These are phyloP conservation scores for Fusarium udum DNA, from an alignment of 2,329 filamentous ascomycete species.

Conservation along the genomic window DNA sequence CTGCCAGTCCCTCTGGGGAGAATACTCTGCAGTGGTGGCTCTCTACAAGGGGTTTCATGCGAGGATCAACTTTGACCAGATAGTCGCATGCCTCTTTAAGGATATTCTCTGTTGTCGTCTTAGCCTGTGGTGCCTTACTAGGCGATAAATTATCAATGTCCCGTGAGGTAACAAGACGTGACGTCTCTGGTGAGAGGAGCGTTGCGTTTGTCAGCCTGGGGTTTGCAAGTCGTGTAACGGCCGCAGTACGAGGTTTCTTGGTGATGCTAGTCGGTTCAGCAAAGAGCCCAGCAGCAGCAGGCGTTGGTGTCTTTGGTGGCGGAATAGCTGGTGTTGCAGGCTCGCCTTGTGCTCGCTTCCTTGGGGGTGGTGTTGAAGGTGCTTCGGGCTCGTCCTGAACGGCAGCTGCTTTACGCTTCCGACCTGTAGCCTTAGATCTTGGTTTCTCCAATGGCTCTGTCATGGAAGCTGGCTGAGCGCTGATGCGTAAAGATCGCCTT, in stretches of 20 bases:
- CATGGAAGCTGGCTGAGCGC: constrained; percentile 34
- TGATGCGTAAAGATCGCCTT: constrained; percentile 55
- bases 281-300: constrained; percentile 55
- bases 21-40: constrained; percentile 82
- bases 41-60: constrained; percentile 76
- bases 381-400: constrained; percentile 35
- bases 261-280: constrained; percentile 44
- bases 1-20: constrained; percentile 80
- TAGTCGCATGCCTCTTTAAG: constrained; percentile 80
- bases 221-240: constrained; percentile 66
- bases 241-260: constrained; percentile 53
- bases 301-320: constrained; percentile 58
- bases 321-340: constrained; percentile 34
- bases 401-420: constrained; percentile 50
- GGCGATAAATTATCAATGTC: constrained; percentile 56
- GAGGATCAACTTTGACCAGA: constrained; percentile 76
- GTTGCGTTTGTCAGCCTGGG: constrained; percentile 74
- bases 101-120: constrained; percentile 73
- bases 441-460: constrained; percentile 32
- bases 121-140: constrained; percentile 50
- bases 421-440: constrained; percentile 30
- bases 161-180: constrained; percentile 66
- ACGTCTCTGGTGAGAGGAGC: constrained; percentile 76
- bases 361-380: constrained; percentile 47
- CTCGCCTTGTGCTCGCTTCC: constrained; percentile 43